These are phyloP conservation scores for Paspalum vaginatum DNA, from an alignment of 176 grass and related monocot genomes.

Conservation along the genomic window DNA sequence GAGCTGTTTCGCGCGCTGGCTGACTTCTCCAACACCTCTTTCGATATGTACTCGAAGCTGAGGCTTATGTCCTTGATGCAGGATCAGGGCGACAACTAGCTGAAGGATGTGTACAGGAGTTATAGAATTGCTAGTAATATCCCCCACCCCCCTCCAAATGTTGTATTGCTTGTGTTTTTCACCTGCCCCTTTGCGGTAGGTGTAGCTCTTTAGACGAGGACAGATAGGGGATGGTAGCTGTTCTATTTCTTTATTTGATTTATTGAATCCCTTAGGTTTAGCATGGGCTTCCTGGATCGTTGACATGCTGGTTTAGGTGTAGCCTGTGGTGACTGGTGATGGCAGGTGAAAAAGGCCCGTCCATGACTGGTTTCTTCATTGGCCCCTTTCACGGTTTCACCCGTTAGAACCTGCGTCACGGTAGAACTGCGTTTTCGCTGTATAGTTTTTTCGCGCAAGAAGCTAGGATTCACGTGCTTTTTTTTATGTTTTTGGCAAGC, in stretches of 20 bases:
- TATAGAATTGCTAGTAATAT: slow-evolving; percentile 33
- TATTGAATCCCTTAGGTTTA: slow-evolving; percentile 15
- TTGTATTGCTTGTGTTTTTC: slow-evolving; percentile 39
- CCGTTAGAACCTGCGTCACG: neutral
- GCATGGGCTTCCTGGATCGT: slow-evolving; percentile 12
- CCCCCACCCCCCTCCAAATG: neutral
- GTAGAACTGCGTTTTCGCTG: neutral
- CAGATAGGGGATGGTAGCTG: slow-evolving; percentile 24
- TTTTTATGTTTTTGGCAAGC: too few species aligned
- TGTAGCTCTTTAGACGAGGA: slow-evolving; percentile 40
- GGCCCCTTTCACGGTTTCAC: neutral
- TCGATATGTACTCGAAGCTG: slow-evolving; percentile 75
- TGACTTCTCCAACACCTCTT: slow-evolving; percentile 62
- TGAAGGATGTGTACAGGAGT: slow-evolving; percentile 52
- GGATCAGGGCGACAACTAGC: slow-evolving; percentile 50
- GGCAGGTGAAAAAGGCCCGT: neutral
- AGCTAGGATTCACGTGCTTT: neutral
- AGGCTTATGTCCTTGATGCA: slow-evolving; percentile 64
- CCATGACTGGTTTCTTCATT: neutral
- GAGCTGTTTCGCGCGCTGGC: slow-evolving; percentile 82
- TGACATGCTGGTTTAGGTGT: neutral
- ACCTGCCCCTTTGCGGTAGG: slow-evolving; percentile 30
- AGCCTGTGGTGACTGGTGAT: neutral
- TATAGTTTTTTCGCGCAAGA: neutral
- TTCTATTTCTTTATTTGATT: slow-evolving; percentile 25